Evolutionary conservation across 2,329 filamentous ascomycete species (phyloP).

Genomic region (Nannizziopsis barbatae): DNA sequence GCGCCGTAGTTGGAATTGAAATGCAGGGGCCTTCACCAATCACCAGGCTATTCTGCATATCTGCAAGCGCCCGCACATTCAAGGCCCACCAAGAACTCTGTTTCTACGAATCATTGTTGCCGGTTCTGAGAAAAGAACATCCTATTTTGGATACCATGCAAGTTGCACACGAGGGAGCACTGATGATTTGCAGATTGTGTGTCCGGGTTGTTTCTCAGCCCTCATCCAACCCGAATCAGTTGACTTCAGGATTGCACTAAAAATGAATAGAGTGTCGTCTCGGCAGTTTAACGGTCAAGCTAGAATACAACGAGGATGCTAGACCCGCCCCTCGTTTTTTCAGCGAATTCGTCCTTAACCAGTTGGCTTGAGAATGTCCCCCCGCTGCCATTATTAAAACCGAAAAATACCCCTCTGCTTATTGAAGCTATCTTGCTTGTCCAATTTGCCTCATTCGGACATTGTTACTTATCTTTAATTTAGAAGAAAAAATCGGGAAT

Average conservation of each 20-base stretch:
- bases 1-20: conserved; percentile 2
- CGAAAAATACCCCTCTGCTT: too few relatives aligned
- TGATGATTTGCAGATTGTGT: conserved; percentile 8
- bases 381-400: too few relatives aligned
- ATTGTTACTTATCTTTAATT: not conserved
- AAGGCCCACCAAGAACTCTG: not conserved
- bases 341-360: conserved; percentile 1
- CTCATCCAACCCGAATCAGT: not conserved
- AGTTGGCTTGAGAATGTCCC: not conserved
- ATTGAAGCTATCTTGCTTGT: too few relatives aligned
- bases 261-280: not conserved
- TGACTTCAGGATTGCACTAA: not conserved
- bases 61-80: conserved; percentile 1
- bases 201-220: not conserved
- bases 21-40: conserved; percentile 7
- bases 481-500: not conserved
- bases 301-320: not conserved
- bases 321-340: not conserved
- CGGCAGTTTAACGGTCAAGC: conserved; percentile 3
- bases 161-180: not conserved
- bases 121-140: not conserved
- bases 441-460: not conserved
- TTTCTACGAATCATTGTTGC: conserved; percentile 2
- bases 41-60: not conserved
- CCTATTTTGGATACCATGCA: conserved; percentile 1